Evolutionary conservation across 805 yeast genomes (phyloP).

Genomic region (Komagataella pastoris): DNA sequence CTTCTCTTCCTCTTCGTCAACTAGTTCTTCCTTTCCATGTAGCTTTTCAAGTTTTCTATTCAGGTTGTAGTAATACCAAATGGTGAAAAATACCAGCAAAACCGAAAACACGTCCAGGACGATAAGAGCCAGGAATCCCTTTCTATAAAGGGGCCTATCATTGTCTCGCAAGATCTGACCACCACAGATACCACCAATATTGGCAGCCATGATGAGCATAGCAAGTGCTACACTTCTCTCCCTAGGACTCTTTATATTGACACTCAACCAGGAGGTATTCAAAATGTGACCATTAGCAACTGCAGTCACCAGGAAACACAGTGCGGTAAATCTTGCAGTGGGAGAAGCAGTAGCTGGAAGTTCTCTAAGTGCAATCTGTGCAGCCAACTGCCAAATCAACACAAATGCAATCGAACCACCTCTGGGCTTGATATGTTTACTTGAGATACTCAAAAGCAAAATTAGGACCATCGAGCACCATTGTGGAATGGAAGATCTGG

Average conservation of each 20-base stretch:
- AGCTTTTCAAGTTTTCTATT: neutral
- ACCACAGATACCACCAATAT: conserved; percentile 10
- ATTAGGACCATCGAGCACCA: conserved; percentile 2
- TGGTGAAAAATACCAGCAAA: neutral
- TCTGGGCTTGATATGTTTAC: conserved; percentile 4
- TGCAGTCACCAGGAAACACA: neutral
- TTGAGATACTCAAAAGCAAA: neutral
- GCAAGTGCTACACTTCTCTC: conserved; percentile 8
- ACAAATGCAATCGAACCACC: conserved; percentile 1
- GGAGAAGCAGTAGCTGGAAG: neutral
- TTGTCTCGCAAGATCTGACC: conserved; percentile 8
- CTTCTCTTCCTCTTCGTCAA: neutral
- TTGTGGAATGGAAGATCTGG: conserved; percentile 6
- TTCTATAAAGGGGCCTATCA: conserved; percentile 6
- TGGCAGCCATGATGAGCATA: conserved; percentile 8
- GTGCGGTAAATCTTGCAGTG: neutral
- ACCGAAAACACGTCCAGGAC: conserved; percentile 1
- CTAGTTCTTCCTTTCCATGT: neutral
- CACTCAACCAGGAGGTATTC: conserved; percentile 7
- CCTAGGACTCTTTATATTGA: conserved; percentile 6
- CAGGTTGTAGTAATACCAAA: neutral
- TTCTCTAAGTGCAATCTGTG: neutral
- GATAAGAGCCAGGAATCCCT: conserved; percentile 5
- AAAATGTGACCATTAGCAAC: conserved; percentile 3
- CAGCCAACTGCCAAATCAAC: neutral